These are phyloP conservation scores for Dictyostelium firmibasis DNA, from an alignment of 78 protist genomes.

Conservation along the genomic window DNA sequence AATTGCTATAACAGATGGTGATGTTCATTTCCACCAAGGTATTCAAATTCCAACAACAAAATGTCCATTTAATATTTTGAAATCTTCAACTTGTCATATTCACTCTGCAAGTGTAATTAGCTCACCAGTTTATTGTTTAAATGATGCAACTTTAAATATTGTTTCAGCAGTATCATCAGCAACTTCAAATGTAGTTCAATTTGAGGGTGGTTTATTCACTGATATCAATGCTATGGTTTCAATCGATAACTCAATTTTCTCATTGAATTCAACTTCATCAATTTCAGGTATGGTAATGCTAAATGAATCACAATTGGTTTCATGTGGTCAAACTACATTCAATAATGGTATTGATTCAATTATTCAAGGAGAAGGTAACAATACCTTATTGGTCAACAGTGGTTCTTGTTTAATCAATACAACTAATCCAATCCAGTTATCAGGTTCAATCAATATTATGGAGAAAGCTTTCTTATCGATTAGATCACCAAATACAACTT, in stretches of 20 bases:
- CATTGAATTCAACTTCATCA: not conserved
- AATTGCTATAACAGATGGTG: not conserved
- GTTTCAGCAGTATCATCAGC: not conserved
- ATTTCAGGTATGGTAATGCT: not conserved
- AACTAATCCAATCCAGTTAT: not conserved
- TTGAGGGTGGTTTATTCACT: not conserved
- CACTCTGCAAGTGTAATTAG: not conserved
- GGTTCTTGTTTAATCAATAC: not conserved
- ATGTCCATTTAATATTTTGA: not conserved
- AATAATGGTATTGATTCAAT: not conserved
- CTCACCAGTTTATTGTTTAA: not conserved
- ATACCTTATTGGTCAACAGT: not conserved
- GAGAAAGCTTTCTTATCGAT: not conserved
- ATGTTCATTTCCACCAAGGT: not conserved
- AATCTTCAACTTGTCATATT: not conserved
- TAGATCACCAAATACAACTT: not conserved
- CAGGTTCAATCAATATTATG: not conserved
- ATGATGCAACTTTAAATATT: not conserved
- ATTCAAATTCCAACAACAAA: not conserved
- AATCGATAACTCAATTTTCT: not conserved
- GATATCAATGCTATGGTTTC: not conserved
- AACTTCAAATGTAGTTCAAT: not conserved
- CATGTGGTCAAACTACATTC: not conserved
- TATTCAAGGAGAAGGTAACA: not conserved
- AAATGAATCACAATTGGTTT: not conserved